Evolutionary conservation across 164 flowering plant species (phyloP).

Genomic region (Vitis vinifera): DNA sequence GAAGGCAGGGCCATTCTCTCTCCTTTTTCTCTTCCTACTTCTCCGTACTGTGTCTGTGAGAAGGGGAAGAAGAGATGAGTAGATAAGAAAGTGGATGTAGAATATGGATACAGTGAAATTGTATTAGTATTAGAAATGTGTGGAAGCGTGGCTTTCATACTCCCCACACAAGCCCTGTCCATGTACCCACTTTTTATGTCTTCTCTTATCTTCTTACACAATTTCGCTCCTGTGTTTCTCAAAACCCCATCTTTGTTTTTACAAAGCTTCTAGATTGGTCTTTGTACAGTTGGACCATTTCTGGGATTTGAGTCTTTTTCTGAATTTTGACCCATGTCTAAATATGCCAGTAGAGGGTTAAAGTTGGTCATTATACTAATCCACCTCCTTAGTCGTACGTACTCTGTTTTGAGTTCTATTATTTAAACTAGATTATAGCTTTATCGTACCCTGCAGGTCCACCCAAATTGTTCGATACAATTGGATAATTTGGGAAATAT

Average conservation of each 20-base stretch:
- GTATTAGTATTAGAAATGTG: constrained; percentile 5
- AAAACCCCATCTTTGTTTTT: neutral
- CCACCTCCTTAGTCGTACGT: too few relatives aligned
- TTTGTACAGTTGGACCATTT: neutral
- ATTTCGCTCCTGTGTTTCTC: neutral
- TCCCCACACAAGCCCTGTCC: constrained; percentile 31
- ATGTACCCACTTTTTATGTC: neutral
- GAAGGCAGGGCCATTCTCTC: constrained; percentile 46
- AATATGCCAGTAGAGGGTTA: neutral
- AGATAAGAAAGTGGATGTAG: constrained; percentile 16
- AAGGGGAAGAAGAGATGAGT: constrained; percentile 16
- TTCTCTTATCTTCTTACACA: neutral
- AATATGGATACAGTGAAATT: neutral
- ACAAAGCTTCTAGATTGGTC: neutral
- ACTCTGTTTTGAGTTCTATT: neutral
- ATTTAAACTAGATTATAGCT: neutral
- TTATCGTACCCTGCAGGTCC: neutral
- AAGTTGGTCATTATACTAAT: neutral
- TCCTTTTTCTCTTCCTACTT: constrained; percentile 1
- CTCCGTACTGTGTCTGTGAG: neutral
- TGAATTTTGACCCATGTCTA: neutral
- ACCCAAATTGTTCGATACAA: neutral
- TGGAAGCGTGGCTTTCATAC: constrained; percentile 54
- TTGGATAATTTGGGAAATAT: too few relatives aligned
- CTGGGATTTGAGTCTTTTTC: neutral